Conservation (phyloP, 2,329 filamentous ascomycete genomes). For the Geosmithia flava region DNA sequence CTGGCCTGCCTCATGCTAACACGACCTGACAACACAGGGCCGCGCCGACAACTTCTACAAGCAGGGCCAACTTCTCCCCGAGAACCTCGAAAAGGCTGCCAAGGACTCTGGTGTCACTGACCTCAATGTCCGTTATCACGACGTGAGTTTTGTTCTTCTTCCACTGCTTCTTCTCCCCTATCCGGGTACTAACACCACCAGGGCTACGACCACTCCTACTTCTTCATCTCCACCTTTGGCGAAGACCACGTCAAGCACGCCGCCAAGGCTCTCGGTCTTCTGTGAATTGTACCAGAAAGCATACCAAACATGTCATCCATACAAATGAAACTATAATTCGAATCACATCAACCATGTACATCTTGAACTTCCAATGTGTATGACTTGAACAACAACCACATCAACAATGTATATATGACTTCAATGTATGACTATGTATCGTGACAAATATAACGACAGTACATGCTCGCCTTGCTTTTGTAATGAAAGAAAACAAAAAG, state of each 20-base stretch:
- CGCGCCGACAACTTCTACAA: constrained; percentile 97
- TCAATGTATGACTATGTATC: no score
- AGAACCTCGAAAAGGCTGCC: constrained; percentile 77
- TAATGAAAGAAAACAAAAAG: no score
- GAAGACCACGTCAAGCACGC: constrained; percentile 87
- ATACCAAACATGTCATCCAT: background rate
- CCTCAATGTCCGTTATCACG: constrained; percentile 71
- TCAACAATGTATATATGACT: no score
- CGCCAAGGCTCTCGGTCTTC: constrained; percentile 59
- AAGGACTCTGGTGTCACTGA: constrained; percentile 63
- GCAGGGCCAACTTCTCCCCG: constrained; percentile 79
- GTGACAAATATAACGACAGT: no score
- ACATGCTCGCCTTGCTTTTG: no score
- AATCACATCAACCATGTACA: no score
- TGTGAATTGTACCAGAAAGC: background rate
- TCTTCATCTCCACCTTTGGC: constrained; percentile 83
- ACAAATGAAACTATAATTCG: no score
- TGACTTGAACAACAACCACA: no score
- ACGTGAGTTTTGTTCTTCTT: constrained; percentile 28
- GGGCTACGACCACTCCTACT: constrained; percentile 96
- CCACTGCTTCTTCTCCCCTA: no score
- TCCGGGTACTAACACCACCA: constrained; percentile 18
- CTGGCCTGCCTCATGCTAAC: no score
- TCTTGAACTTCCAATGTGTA: no score
- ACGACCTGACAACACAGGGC: constrained; percentile 37